Evolutionary conservation across 192 early-diverging fungal genomes (phyloP).

Genomic region (Coemansia sp.): DNA sequence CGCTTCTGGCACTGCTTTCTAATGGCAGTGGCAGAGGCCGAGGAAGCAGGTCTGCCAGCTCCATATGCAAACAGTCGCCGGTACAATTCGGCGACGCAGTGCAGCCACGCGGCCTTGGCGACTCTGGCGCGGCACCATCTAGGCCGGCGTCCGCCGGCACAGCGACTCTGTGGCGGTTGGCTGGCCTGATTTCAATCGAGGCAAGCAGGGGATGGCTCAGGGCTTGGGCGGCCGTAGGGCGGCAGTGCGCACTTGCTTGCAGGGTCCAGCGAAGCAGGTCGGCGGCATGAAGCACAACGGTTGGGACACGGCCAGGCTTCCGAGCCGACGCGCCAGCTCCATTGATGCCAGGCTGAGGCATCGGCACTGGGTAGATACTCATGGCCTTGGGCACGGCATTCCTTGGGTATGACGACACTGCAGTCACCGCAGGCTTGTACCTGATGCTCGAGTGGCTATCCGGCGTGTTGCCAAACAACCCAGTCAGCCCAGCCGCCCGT

Average conservation of each 20-base stretch:
- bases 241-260: constrained; percentile 53
- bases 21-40: neutral
- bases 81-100: neutral
- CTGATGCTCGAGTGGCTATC: constrained; percentile 20
- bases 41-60: neutral
- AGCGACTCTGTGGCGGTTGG: neutral
- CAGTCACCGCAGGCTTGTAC: constrained; percentile 3
- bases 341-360: neutral
- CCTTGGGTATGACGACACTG: neutral
- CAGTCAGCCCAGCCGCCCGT: neutral
- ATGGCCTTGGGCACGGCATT: neutral
- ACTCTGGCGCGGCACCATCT: neutral
- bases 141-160: neutral
- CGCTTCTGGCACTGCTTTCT: neutral
- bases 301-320: constrained; percentile 40
- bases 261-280: constrained; percentile 61
- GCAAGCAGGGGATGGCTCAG: constrained; percentile 60
- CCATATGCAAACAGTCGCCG: neutral
- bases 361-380: neutral
- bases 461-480: neutral
- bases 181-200: constrained; percentile 10
- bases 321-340: constrained; percentile 2
- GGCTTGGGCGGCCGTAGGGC: constrained; percentile 57
- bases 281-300: constrained; percentile 57
- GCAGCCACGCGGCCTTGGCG: neutral